A percentile compares a stretch with the other conserved stretches of the same genome.
Evolutionary conservation across 1,284 basidiomycete species (phyloP).

Genomic region (Malassezia equina): DNA sequence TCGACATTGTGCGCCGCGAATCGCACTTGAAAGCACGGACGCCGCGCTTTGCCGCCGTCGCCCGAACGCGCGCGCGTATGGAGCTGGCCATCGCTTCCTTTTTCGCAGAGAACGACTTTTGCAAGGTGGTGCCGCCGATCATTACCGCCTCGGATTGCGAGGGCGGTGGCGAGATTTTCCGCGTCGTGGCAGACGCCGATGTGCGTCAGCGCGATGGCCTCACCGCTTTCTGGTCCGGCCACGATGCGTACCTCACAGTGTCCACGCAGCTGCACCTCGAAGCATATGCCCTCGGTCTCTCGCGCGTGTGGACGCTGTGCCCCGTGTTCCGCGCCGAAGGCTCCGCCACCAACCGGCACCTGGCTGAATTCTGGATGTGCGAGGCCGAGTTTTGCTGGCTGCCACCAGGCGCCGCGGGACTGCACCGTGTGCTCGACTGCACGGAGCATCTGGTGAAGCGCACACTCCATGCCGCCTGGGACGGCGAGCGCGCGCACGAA

Average conservation of each 20-base stretch:
- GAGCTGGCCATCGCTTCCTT: slow-evolving; percentile 11
- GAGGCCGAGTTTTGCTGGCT: slow-evolving; percentile 59
- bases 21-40: slow-evolving; percentile 17
- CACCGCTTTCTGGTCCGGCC: slow-evolving; percentile 27
- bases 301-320: slow-evolving; percentile 77
- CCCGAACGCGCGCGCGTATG: slow-evolving; percentile 13
- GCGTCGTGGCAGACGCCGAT: slow-evolving; percentile 53
- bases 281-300: slow-evolving; percentile 61
- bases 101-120: slow-evolving; percentile 57
- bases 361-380: slow-evolving; percentile 98
- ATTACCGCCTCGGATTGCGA: slow-evolving; percentile 87
- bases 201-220: slow-evolving; percentile 2
- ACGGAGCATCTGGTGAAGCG: slow-evolving; percentile 25
- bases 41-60: slow-evolving; percentile 7
- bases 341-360: slow-evolving; percentile 75
- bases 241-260: slow-evolving; percentile 76
- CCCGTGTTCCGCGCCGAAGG: slow-evolving; percentile 89
- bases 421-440: slow-evolving; percentile 22
- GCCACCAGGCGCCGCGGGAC: background rate
- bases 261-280: slow-evolving; percentile 93
- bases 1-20: slow-evolving; percentile 17
- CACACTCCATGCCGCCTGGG: slow-evolving; percentile 16
- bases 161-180: slow-evolving; percentile 91
- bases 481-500: slow-evolving; percentile 7
- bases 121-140: slow-evolving; percentile 71